Evolutionary conservation across 2,329 filamentous ascomycete species (phyloP).

Genomic region (Ascochyta pisi): DNA sequence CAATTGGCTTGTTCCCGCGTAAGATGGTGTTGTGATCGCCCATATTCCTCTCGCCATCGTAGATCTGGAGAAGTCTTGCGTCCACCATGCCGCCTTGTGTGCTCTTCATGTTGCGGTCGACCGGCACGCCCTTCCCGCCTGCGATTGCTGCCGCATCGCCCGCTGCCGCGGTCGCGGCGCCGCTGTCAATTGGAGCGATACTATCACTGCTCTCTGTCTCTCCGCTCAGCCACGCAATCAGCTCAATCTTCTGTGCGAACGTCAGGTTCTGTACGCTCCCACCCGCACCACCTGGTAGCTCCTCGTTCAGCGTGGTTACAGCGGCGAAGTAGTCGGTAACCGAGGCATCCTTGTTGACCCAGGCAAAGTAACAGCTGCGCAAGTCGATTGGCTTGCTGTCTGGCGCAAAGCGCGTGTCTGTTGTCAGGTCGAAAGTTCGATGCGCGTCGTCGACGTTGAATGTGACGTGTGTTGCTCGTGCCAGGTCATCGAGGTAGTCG

Average conservation of each 20-base stretch:
- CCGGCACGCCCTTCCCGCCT: conserved; percentile 54
- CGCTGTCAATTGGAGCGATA: conserved; percentile 81
- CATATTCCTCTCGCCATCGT: conserved; percentile 88
- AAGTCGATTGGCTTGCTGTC: conserved; percentile 74
- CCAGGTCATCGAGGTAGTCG: conserved; percentile 67
- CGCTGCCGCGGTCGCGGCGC: conserved; percentile 54
- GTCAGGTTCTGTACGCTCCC: conserved; percentile 84
- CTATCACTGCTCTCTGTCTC: conserved; percentile 83
- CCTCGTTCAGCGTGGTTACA: conserved; percentile 79
- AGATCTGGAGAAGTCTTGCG: conserved; percentile 84
- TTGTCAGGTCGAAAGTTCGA: conserved; percentile 71
- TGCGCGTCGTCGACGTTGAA: conserved; percentile 70
- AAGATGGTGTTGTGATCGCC: conserved; percentile 90
- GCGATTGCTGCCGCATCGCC: conserved; percentile 62
- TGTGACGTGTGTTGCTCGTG: conserved; percentile 62
- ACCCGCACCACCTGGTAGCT: conserved; percentile 66
- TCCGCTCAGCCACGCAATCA: conserved; percentile 92
- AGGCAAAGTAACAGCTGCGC: conserved; percentile 95
- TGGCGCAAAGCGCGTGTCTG: conserved; percentile 85
- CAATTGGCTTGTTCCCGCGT: conserved; percentile 85
- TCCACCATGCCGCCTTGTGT: conserved; percentile 63
- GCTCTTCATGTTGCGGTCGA: conserved; percentile 48
- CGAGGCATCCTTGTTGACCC: conserved; percentile 88
- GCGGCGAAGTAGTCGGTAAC: conserved; percentile 91
- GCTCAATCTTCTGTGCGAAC: conserved; percentile 88